Evolutionary conservation across 768 basidiomycete species (phyloP).

Genomic region (Lactarius deliciosus): DNA sequence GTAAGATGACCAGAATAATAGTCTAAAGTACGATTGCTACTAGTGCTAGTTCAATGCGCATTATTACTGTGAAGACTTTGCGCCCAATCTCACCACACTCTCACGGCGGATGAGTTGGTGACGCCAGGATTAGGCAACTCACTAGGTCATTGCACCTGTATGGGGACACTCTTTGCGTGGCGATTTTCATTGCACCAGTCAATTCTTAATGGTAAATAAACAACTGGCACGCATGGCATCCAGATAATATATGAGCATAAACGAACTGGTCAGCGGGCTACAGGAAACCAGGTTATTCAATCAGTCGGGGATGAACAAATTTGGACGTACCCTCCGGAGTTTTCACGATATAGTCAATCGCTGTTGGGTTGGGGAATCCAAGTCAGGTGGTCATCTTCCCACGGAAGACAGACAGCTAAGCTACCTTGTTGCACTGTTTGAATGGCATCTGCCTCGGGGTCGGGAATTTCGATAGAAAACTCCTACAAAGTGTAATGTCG

Average conservation of each 20-base stretch:
- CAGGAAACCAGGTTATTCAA: conserved; percentile 4
- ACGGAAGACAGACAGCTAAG: conserved; percentile 28
- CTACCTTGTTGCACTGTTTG: conserved; percentile 83
- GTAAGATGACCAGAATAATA: neutral
- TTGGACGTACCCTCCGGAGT: conserved; percentile 71
- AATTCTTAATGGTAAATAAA: conserved; percentile 7
- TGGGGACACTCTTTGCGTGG: neutral
- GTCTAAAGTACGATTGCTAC: neutral
- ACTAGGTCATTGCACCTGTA: neutral
- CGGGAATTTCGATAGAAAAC: conserved; percentile 97
- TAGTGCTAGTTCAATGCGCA: neutral
- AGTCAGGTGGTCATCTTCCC: neutral
- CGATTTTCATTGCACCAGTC: neutral
- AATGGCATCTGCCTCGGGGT: conserved; percentile 93
- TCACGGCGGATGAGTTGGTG: neutral
- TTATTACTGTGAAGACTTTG: neutral
- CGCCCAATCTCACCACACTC: neutral
- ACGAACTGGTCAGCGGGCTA: conserved; percentile 21
- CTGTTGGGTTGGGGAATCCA: conserved; percentile 41
- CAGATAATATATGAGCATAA: conserved; percentile 6
- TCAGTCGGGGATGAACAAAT: neutral
- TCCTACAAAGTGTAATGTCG: conserved; percentile 53
- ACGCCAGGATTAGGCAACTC: neutral
- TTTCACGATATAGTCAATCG: conserved; percentile 93
- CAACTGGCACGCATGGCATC: conserved; percentile 8